Conservation (phyloP, 352 stramenopile genomes). For the Phytophthora rubi region DNA sequence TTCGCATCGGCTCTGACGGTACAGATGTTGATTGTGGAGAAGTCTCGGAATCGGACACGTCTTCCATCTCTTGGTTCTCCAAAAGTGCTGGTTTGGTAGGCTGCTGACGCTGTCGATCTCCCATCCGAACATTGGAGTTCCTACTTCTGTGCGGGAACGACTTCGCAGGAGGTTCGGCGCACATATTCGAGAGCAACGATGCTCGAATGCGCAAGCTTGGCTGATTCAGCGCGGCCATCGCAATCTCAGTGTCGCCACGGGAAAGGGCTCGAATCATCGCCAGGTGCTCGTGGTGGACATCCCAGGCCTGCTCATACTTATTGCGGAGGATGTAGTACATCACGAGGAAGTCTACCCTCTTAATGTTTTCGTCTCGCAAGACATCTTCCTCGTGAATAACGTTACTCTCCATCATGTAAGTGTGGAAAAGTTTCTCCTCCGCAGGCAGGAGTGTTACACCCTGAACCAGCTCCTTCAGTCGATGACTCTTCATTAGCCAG, state of each 20-base stretch:
- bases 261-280: conserved; percentile 72
- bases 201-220: conserved; percentile 69
- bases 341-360: conserved; percentile 75
- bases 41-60: conserved; percentile 31
- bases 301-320: conserved; percentile 77
- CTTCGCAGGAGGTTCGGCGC: conserved; percentile 51
- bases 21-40: conserved; percentile 6
- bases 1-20: conserved; percentile 7
- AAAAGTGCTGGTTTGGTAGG: conserved; percentile 25
- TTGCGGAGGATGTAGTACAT: conserved; percentile 87
- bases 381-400: conserved; percentile 56
- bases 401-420: conserved; percentile 77
- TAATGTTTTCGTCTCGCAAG: conserved; percentile 73
- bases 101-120: conserved; percentile 31
- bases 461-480: conserved; percentile 80
- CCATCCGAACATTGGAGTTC: conserved; percentile 41
- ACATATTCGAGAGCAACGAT: conserved; percentile 75
- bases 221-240: conserved; percentile 60
- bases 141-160: conserved; percentile 41
- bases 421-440: conserved; percentile 70
- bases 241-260: conserved; percentile 67
- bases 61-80: conserved; percentile 53
- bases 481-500: conserved; percentile 74
- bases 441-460: conserved; percentile 52
- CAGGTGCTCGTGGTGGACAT: conserved; percentile 78